Evolutionary conservation across 2,329 filamentous ascomycete species (phyloP).

Genomic region (Hymenoscyphus fructigenus): DNA sequence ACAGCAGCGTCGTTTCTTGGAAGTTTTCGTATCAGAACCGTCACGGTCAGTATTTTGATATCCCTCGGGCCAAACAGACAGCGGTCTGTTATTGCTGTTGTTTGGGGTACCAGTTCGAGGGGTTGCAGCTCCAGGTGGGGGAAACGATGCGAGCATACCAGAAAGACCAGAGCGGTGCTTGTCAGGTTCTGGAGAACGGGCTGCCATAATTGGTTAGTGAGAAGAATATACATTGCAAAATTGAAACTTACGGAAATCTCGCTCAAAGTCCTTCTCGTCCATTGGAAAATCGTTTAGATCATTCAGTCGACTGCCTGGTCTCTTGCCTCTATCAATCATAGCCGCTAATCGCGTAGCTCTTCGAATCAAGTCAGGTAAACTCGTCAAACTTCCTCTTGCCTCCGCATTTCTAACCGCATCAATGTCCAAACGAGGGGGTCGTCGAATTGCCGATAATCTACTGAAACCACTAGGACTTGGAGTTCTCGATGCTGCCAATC

Average conservation of each 20-base stretch:
- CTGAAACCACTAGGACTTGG: conserved; percentile 36
- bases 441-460: conserved; percentile 54
- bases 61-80: conserved; percentile 38
- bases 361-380: conserved; percentile 84
- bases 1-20: conserved; percentile 61
- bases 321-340: conserved; percentile 79
- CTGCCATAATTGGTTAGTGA: conserved; percentile 21
- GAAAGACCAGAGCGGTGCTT: conserved; percentile 42
- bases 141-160: conserved; percentile 66
- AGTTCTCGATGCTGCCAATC: conserved; percentile 15
- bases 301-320: conserved; percentile 59
- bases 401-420: conserved; percentile 80
- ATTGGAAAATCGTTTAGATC: conserved; percentile 52
- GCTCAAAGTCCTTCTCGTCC: conserved; percentile 28
- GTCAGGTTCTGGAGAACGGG: conserved; percentile 10
- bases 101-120: conserved; percentile 40
- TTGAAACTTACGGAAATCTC: conserved; percentile 28
- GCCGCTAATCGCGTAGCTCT: conserved; percentile 83
- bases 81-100: conserved; percentile 14
- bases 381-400: conserved; percentile 84
- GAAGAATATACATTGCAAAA: background rate
- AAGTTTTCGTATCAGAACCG: background rate
- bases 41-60: conserved; percentile 21
- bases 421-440: conserved; percentile 76
- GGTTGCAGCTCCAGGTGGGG: conserved; percentile 55